These are phyloP conservation scores for Sphagnum tenellum DNA, from an alignment of 225 moss, liverwort and hornwort species.

Conservation along the genomic window DNA sequence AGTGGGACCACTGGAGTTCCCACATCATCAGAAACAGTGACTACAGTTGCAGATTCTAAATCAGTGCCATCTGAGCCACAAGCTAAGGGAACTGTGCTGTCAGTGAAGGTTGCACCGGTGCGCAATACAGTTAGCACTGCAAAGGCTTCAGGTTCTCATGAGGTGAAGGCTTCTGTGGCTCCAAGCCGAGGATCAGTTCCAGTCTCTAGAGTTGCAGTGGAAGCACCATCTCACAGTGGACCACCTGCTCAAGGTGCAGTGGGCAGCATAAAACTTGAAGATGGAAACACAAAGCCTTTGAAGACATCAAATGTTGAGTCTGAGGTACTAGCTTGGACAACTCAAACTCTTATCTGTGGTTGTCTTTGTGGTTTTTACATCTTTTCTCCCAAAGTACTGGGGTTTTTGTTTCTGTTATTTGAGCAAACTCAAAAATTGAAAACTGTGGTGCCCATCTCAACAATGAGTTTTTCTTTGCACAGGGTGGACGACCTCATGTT, in stretches of 20 bases:
- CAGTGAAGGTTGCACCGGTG: conserved; percentile 48
- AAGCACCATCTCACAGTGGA: conserved; percentile 48
- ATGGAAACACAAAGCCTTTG: conserved; percentile 20
- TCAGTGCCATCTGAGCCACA: conserved; percentile 22
- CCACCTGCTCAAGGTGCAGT: conserved; percentile 30
- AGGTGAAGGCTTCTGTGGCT: conserved; percentile 20
- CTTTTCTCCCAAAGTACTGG: neutral
- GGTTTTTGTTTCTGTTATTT: conserved; percentile 1
- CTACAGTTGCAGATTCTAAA: conserved; percentile 21
- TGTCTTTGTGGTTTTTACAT: neutral
- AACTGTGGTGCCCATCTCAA: too few species aligned
- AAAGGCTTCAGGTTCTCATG: conserved; percentile 29
- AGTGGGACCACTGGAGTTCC: conserved; percentile 17
- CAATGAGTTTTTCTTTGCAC: neutral
- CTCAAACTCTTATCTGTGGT: neutral
- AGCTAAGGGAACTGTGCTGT: conserved; percentile 23
- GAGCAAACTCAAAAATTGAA: neutral
- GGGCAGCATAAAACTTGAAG: conserved; percentile 53
- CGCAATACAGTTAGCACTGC: conserved; percentile 23
- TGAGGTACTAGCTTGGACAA: conserved; percentile 38
- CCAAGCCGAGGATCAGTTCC: conserved; percentile 34
- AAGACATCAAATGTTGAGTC: conserved; percentile 49
- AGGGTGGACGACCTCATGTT: conserved; percentile 33
- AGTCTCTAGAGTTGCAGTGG: conserved; percentile 46
- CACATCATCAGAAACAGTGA: conserved; percentile 26